These are phyloP conservation scores for Macrophomina pseudophaseolina DNA, from an alignment of 2,329 filamentous ascomycete genomes.

Conservation along the genomic window DNA sequence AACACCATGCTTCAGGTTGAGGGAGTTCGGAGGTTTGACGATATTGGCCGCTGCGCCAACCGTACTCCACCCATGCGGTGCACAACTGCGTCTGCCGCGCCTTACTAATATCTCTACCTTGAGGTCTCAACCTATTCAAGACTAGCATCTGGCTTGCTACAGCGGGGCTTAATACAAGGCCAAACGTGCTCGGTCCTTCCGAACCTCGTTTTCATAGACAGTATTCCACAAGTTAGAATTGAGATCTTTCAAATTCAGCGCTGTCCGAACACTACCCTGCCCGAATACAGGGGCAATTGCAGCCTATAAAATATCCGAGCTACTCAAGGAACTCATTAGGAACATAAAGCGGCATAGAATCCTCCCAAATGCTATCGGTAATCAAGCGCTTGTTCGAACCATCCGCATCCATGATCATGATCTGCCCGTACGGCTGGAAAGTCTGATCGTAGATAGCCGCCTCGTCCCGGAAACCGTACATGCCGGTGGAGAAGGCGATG, in stretches of 20 bases:
- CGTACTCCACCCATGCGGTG: not conserved
- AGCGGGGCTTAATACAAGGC: too few species aligned
- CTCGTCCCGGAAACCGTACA: conserved; percentile 53
- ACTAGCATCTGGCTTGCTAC: too few species aligned
- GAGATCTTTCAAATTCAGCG: not conserved
- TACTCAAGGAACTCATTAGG: conserved; percentile 28
- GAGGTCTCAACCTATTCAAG: too few species aligned
- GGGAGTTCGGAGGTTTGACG: not conserved
- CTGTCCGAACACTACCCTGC: not conserved
- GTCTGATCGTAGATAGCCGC: conserved; percentile 49
- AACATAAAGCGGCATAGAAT: conserved; percentile 32
- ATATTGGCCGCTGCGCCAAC: not conserved
- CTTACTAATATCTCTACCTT: too few species aligned
- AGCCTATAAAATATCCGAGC: not conserved
- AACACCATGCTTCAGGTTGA: too few species aligned
- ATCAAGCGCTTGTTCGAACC: conserved; percentile 35
- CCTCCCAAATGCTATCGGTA: conserved; percentile 33
- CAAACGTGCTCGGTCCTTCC: too few species aligned
- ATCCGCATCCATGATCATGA: conserved; percentile 52
- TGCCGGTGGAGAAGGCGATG: conserved; percentile 49
- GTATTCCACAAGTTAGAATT: too few species aligned
- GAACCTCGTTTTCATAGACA: too few species aligned
- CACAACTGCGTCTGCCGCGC: not conserved
- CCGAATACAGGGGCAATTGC: too few species aligned
- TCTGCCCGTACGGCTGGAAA: conserved; percentile 54